Evolutionary conservation across 1,284 basidiomycete genomes (phyloP).

Genomic region (Singerocomus inundabilis): DNA sequence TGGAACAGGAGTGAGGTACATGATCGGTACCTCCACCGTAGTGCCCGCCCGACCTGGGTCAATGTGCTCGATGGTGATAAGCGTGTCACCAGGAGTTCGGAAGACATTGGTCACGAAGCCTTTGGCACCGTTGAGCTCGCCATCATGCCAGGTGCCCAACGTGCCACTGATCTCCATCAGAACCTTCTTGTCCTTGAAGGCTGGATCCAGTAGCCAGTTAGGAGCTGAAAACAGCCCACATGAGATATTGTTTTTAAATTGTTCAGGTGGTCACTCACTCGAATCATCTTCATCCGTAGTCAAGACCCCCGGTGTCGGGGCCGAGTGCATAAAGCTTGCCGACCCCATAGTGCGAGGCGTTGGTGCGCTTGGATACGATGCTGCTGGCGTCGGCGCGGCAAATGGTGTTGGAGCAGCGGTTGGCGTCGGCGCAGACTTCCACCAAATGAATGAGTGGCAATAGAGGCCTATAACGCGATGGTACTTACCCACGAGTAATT

Average conservation of each 20-base stretch:
- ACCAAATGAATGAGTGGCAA: not conserved
- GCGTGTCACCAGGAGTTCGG: conserved; percentile 33
- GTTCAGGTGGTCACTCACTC: conserved; percentile 14
- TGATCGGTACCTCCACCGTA: conserved; percentile 29
- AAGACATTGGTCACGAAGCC: conserved; percentile 44
- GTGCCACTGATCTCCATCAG: conserved; percentile 53
- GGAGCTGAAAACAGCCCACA: conserved; percentile 13
- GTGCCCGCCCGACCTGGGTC: conserved; percentile 25
- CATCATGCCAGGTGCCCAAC: conserved; percentile 49
- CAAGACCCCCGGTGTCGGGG: conserved; percentile 37
- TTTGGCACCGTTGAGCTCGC: conserved; percentile 50
- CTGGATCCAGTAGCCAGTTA: conserved; percentile 25
- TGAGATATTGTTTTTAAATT: conserved; percentile 1
- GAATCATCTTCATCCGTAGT: conserved; percentile 29
- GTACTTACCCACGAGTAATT: conserved; percentile 34
- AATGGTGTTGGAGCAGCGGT: conserved; percentile 54
- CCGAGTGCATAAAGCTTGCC: conserved; percentile 22
- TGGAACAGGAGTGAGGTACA: conserved; percentile 26
- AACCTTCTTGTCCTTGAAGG: conserved; percentile 41
- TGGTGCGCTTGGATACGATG: conserved; percentile 33
- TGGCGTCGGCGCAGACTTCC: conserved; percentile 53
- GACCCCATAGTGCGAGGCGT: conserved; percentile 37
- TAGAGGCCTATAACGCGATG: not conserved
- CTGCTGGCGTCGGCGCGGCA: conserved; percentile 36
- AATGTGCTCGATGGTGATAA: conserved; percentile 25